Conservation (phyloP, 2,329 filamentous ascomycete genomes). For the Epichloe hybrida region DNA sequence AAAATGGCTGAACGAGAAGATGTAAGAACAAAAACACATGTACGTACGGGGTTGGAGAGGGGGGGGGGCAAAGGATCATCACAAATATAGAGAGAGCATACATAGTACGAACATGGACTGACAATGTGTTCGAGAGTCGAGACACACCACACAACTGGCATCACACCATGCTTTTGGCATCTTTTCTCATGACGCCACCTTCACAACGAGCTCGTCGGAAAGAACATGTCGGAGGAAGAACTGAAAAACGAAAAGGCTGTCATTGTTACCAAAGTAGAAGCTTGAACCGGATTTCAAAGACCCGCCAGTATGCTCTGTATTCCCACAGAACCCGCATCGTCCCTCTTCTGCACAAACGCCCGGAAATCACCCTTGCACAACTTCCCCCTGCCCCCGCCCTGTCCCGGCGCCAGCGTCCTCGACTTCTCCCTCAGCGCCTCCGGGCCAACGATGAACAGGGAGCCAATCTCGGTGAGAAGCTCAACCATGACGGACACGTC, state of each 20-base stretch:
- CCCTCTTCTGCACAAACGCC: constrained; percentile 71
- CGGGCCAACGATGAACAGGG: constrained; percentile 83
- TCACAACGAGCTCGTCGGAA: background rate
- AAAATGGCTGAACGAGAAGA: background rate
- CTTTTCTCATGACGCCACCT: too few relatives aligned
- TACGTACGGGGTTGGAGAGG: too few relatives aligned
- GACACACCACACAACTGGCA: too few relatives aligned
- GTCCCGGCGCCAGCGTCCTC: constrained; percentile 38
- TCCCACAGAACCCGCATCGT: constrained; percentile 68
- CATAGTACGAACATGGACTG: too few relatives aligned
- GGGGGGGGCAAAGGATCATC: too few relatives aligned
- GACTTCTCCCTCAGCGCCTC: constrained; percentile 63
- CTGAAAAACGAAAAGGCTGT: background rate
- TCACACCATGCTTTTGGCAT: too few relatives aligned
- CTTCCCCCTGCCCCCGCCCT: constrained; percentile 36
- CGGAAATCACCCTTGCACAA: constrained; percentile 59
- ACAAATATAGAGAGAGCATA: too few relatives aligned
- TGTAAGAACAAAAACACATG: background rate
- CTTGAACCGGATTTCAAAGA: constrained; percentile 25
- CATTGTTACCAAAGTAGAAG: background rate
- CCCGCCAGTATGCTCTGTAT: constrained; percentile 71
- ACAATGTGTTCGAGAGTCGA: too few relatives aligned
- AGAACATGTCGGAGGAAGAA: background rate
- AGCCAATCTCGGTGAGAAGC: constrained; percentile 83
- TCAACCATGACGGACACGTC: constrained; percentile 61